phyloP scores from a whole-genome alignment of 768 basidiomycete species.

The Mycena capillaripes region DNA sequence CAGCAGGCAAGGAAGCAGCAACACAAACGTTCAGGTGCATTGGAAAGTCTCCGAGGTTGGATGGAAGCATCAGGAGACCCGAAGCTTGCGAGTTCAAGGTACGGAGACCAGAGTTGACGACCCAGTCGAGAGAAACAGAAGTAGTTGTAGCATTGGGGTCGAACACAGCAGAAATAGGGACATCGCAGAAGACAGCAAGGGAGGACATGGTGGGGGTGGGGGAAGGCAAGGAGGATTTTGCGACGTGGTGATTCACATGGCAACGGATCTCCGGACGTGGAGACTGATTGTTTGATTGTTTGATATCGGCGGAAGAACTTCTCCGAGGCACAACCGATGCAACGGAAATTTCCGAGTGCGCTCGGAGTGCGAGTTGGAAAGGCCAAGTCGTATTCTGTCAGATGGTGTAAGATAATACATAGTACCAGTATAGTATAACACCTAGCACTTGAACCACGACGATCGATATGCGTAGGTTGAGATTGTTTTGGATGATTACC shows the following conservation, averaged over 20 bases:
- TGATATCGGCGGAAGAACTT: too few species aligned
- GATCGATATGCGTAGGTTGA: too few species aligned
- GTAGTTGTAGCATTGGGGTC: neutral
- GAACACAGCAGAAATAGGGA: neutral
- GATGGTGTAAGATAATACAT: too few species aligned
- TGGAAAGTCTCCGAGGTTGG: neutral
- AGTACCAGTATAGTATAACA: too few species aligned
- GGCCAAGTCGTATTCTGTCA: too few species aligned
- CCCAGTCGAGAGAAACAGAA: constrained; percentile 18
- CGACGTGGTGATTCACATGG: neutral
- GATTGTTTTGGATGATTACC: too few species aligned
- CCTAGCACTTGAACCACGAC: too few species aligned
- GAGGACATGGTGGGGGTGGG: neutral
- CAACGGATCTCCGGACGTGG: neutral
- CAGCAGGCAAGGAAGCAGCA: neutral
- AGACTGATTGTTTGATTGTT: neutral
- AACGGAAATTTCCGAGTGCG: too few species aligned
- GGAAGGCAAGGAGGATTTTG: neutral
- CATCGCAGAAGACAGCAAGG: neutral
- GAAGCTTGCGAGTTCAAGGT: neutral
- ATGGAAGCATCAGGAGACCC: neutral
- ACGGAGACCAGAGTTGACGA: neutral
- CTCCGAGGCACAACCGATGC: too few species aligned
- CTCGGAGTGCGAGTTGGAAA: too few species aligned
- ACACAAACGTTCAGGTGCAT: neutral